Conservation (phyloP, 176 grass and related monocot genomes). For the Dactylis glomerata region DNA sequence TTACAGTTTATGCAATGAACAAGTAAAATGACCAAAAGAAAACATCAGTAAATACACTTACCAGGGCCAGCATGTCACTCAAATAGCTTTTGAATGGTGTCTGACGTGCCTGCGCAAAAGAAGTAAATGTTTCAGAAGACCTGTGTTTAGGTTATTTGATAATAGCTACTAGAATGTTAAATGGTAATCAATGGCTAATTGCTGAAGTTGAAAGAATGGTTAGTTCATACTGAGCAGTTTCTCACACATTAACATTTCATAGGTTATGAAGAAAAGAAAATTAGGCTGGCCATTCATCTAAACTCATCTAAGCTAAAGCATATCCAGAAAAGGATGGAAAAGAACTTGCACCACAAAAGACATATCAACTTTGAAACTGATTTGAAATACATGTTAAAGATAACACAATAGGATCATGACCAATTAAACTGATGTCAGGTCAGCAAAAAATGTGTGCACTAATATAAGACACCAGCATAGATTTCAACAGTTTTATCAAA, state of each 20-base stretch:
- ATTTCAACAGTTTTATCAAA: not conserved
- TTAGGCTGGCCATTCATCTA: not conserved
- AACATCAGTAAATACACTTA: conserved; percentile 38
- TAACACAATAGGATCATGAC: not conserved
- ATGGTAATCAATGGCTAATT: not conserved
- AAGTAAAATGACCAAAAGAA: not conserved
- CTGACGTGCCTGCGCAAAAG: conserved; percentile 55
- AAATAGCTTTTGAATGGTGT: conserved; percentile 87
- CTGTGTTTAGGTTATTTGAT: not conserved
- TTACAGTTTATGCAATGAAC: not conserved
- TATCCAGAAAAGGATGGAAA: not conserved
- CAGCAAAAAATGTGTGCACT: not conserved
- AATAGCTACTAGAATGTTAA: not conserved
- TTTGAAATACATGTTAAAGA: no score
- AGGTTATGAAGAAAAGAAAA: no score
- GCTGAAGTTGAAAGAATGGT: not conserved
- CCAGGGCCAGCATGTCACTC: conserved; percentile 83
- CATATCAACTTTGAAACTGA: no score
- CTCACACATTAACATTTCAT: not conserved
- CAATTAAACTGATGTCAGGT: not conserved
- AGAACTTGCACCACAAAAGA: not conserved
- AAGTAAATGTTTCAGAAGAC: conserved; percentile 17
- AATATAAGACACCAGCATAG: not conserved
- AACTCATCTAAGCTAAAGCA: not conserved
- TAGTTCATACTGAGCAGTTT: not conserved